These are phyloP conservation scores for Leishmania braziliensis DNA, from an alignment of 208 protist genomes.

Conservation along the genomic window DNA sequence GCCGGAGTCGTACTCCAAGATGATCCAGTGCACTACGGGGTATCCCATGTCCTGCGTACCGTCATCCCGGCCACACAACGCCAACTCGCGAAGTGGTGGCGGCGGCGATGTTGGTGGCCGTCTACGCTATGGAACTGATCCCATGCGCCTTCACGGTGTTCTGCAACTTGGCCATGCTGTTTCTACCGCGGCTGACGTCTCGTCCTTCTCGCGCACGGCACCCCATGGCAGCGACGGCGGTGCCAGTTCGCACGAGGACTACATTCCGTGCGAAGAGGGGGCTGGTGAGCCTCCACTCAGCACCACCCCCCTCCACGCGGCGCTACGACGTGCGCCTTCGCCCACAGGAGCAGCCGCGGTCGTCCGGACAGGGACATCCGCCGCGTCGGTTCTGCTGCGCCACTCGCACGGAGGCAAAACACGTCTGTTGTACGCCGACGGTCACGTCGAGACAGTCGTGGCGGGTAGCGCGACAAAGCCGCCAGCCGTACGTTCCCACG, in stretches of 20 bases:
- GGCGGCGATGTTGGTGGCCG: neutral
- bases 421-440: slow-evolving; percentile 48
- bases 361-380: neutral
- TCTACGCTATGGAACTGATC: neutral
- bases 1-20: neutral
- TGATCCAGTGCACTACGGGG: neutral
- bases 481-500: neutral
- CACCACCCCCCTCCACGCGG: neutral
- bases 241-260: neutral
- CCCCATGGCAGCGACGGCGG: neutral
- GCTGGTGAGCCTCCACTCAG: no score
- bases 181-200: neutral
- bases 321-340: neutral
- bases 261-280: no score
- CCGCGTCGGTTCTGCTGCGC: slow-evolving; percentile 33
- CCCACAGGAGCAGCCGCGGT: neutral
- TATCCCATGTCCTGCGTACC: neutral
- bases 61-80: neutral
- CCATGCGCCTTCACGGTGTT: neutral
- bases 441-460: slow-evolving; percentile 27
- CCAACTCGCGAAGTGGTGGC: neutral
- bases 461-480: neutral
- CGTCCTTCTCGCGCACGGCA: neutral
- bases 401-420: slow-evolving; percentile 46
- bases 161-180: neutral